Evolutionary conservation across 768 basidiomycete species (phyloP).

Genomic region (Rickenella mellea): DNA sequence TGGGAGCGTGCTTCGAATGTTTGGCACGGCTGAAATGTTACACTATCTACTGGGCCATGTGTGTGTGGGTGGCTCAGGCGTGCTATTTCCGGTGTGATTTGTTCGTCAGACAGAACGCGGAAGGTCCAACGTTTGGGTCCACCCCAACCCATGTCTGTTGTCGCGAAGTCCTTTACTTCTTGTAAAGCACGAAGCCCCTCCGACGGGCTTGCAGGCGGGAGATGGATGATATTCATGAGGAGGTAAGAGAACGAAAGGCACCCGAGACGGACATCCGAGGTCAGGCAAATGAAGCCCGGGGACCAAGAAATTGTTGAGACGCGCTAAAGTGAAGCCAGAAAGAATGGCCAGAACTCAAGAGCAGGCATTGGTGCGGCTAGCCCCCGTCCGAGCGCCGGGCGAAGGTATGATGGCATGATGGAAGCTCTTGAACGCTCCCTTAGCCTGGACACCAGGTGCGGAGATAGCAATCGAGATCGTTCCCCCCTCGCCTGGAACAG

Average conservation of each 20-base stretch:
- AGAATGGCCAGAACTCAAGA: not conserved
- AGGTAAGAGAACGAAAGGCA: not conserved
- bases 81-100: constrained; percentile 28
- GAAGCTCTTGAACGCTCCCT: too few species aligned
- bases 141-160: constrained; percentile 44
- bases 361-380: too few species aligned
- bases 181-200: constrained; percentile 41
- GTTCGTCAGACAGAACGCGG: constrained; percentile 32
- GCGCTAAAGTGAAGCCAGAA: not conserved
- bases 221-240: constrained; percentile 23
- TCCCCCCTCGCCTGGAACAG: too few species aligned
- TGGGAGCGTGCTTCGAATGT: constrained; percentile 27
- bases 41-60: constrained; percentile 22
- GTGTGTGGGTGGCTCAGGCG: constrained; percentile 28
- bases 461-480: too few species aligned
- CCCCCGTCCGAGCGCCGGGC: too few species aligned
- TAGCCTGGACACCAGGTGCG: too few species aligned
- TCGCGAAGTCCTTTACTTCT: constrained; percentile 42
- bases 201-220: constrained; percentile 33
- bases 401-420: not conserved
- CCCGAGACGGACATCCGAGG: not conserved
- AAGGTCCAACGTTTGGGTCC: constrained; percentile 47
- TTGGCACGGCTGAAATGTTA: constrained; percentile 35
- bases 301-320: not conserved
- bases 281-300: not conserved